Evolutionary conservation across 768 basidiomycete species (phyloP), one percentile per base, ranked within the genome.

Genomic region (Gymnopilus junonius): DNA sequence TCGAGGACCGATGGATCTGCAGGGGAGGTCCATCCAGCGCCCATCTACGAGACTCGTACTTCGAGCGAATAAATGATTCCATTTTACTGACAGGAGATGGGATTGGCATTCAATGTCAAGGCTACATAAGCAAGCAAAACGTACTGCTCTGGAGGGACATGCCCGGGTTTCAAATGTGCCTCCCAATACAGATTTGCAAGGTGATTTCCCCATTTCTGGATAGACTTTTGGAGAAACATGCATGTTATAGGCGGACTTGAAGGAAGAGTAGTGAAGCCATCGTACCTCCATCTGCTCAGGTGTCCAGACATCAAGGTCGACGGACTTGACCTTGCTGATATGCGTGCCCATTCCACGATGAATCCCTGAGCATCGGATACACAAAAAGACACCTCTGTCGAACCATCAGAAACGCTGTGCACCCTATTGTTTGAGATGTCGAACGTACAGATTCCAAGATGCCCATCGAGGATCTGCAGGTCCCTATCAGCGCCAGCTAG

Each of bases 301-400:
- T 8, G 94, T 97, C 97, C 97, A 99, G 17, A 92, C 87, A 70
- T 99, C 97, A 58, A 99, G 88, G 78, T 99, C 97, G 58, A 99
- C 93, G 2, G 95, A 97, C 73, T 97, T 97, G 74, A 99, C 93
- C 73, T 92, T 93, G 78, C 92, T 93, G 75, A 99, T 97, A 76
- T 99, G 97, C 0, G 97, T 98, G 63, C 97, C 97, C 94, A 99
- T 95, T 40, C 94, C 91, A 43, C 97, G 90, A 77, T 99, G 97
- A 61, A 98, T 93, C 29, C 97, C 97, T 14, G 96, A 98, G 77
- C 97, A 99, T 62, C 97, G 88, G 66, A 99, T 97, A 74, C 97
- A 99, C 39, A 99, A 82, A 73, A 95, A 97, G 1, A 95, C 91
- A 23, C 97, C 97, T 27, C 94, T 95, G 65, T 21, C 59, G 53